These are phyloP conservation scores for Helichrysum umbraculigerum DNA, from an alignment of 129 eudicot genomes.

Conservation along the genomic window DNA sequence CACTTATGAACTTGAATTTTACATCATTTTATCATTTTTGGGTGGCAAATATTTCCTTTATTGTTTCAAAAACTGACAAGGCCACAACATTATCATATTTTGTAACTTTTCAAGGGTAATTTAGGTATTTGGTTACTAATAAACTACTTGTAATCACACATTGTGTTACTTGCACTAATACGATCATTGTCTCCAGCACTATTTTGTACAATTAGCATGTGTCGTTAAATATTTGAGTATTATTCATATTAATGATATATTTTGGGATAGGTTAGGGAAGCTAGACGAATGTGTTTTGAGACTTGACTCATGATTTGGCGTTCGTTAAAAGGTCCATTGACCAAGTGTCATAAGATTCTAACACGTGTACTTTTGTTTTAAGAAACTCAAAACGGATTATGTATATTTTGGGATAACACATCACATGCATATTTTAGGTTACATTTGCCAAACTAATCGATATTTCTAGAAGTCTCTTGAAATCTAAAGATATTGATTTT, in stretches of 20 bases:
- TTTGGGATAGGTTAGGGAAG: neutral
- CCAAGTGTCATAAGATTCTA: constrained; percentile 11
- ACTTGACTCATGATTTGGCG: neutral
- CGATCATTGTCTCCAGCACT: neutral
- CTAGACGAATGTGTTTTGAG: neutral
- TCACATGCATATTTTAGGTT: constrained; percentile 22
- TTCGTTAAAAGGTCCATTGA: constrained; percentile 21
- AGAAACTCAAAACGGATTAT: constrained; percentile 6
- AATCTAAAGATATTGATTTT: neutral
- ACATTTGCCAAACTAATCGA: neutral
- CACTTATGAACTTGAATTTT: neutral
- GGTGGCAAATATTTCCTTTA: neutral
- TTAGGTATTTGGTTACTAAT: neutral
- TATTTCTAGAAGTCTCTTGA: constrained; percentile 1
- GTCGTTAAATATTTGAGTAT: neutral
- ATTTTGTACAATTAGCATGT: no score
- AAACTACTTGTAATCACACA: neutral
- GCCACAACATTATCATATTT: constrained; percentile 2
- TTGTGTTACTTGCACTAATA: neutral
- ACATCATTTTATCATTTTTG: neutral
- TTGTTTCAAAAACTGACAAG: neutral
- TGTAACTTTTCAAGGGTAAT: neutral
- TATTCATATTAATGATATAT: no score
- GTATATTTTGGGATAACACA: constrained; percentile 16
- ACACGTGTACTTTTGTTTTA: constrained; percentile 22